These are phyloP conservation scores for Hemileccinum impolitum DNA, from an alignment of 768 basidiomycete species.

Conservation along the genomic window DNA sequence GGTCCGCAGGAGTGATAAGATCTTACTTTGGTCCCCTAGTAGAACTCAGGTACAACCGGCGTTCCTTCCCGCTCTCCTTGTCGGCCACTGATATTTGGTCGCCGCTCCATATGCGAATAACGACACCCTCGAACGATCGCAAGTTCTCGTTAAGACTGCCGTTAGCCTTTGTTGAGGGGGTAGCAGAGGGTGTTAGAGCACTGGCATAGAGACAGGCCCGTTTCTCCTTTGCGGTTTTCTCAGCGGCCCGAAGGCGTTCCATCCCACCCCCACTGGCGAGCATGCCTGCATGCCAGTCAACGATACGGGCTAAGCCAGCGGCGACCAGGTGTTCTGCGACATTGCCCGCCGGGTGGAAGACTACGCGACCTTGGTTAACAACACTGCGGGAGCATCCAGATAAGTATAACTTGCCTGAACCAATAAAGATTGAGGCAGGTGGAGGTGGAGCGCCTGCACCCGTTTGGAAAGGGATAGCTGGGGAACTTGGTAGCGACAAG, in stretches of 20 bases:
- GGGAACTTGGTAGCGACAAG: slow-evolving; percentile 73
- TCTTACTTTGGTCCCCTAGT: slow-evolving; percentile 78
- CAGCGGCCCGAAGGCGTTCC: slow-evolving; percentile 83
- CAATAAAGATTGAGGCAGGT: slow-evolving; percentile 85
- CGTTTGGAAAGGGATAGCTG: slow-evolving; percentile 77
- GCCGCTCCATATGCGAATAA: slow-evolving; percentile 86
- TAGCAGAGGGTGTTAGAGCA: slow-evolving; percentile 35
- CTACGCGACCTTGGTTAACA: slow-evolving; percentile 31
- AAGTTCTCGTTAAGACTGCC: slow-evolving; percentile 42
- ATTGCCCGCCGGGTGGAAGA: slow-evolving; percentile 90
- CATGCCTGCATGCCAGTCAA: slow-evolving; percentile 98
- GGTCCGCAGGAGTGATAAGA: slow-evolving; percentile 1
- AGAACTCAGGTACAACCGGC: slow-evolving; percentile 83
- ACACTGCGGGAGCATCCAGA: neutral
- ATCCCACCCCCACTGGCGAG: slow-evolving; percentile 80
- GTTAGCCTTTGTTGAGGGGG: slow-evolving; percentile 43
- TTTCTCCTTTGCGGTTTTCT: slow-evolving; percentile 76
- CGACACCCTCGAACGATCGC: slow-evolving; percentile 73
- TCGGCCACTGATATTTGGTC: slow-evolving; percentile 85
- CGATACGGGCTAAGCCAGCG: slow-evolving; percentile 83
- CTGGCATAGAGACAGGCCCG: slow-evolving; percentile 68
- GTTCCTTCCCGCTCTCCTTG: slow-evolving; percentile 71
- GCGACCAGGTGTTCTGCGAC: slow-evolving; percentile 86
- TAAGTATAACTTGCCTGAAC: slow-evolving; percentile 51
- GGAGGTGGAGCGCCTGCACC: slow-evolving; percentile 52